Evolutionary conservation across 169 alveolate species (phyloP), one percentile per base, ranked within the genome.

Genomic region (Babesia divergens): DNA sequence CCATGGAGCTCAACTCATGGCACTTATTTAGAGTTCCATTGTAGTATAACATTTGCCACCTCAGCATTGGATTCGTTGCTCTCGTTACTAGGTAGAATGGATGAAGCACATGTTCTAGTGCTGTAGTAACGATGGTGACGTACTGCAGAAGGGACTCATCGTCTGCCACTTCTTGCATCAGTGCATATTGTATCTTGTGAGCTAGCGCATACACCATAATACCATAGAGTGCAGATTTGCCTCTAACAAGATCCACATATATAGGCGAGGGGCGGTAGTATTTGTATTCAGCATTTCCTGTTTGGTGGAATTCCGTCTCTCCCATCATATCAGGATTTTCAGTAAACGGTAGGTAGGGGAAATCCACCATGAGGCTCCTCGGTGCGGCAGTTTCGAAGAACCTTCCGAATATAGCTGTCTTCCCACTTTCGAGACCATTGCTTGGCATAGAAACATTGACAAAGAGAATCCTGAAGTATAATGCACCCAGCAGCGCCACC

Each of bases 381-480:
- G 72, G 72, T 0, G 43, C 14, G 26, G 32, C 35, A 20, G 29
- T 46, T 8, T 4, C 26, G 9, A 62, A n/a, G 55, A 13, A 6
- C 6, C 32, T 38, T 40, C 16, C 16, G 47, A 40, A 40, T 11
- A 16, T 13, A 40, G 47, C 11, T n/a, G n/a, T n/a, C n/a, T n/a
- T n/a, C n/a, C n/a, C n/a, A n/a, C n/a, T n/a, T n/a, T n/a, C n/a
- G n/a, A n/a, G n/a, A n/a, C n/a, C n/a, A n/a, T n/a, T n/a, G n/a
- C n/a, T n/a, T n/a, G n/a, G n/a, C n/a, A n/a, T n/a, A 13, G 47
- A 16, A 40, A 40, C 47, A 40, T 26, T 0, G 1, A 62, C 59
- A 24, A 62, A 62, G 7, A 62, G 59, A 46, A 46, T 11, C 47
- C 72, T 26, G 22, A 62, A 62, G 46, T 62, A 62, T 26, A 62